Conservation (phyloP, 2,329 filamentous ascomycete species). For the Fusarium decemcellulare region DNA sequence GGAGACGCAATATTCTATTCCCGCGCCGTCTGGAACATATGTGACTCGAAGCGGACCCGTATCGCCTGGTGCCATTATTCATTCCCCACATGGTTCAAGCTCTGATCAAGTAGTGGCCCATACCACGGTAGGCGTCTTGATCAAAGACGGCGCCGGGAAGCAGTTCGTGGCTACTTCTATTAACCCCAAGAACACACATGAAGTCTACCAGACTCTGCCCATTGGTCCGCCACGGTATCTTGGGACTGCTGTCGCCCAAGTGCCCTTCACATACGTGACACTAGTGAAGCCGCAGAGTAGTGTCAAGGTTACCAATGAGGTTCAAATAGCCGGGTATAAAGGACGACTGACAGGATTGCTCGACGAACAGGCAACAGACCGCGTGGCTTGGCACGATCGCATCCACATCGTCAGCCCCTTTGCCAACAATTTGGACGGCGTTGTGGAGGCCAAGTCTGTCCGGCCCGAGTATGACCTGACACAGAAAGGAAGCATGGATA, state of each 20-base stretch:
- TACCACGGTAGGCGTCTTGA: not conserved
- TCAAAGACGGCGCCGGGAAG: not conserved
- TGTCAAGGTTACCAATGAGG: no score
- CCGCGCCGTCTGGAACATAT: no score
- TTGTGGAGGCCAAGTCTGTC: not conserved
- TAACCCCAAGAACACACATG: no score
- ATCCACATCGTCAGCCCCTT: not conserved
- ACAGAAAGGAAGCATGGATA: not conserved
- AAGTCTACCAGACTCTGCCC: not conserved
- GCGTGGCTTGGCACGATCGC: not conserved
- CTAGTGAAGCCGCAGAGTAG: not conserved
- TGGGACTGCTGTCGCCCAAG: not conserved
- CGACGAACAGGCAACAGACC: not conserved
- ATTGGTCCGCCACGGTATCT: not conserved
- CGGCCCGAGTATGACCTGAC: not conserved
- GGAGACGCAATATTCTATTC: no score
- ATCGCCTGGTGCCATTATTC: no score
- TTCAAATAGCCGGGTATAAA: no score
- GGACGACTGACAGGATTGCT: not conserved
- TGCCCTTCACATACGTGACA: not conserved
- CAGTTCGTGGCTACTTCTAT: not conserved
- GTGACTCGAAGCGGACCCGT: no score
- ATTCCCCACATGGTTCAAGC: no score
- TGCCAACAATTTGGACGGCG: not conserved
- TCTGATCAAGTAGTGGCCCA: no score